Evolutionary conservation across 495 filamentous ascomycete species (phyloP).

Genomic region (Amniculicola lignicola): DNA sequence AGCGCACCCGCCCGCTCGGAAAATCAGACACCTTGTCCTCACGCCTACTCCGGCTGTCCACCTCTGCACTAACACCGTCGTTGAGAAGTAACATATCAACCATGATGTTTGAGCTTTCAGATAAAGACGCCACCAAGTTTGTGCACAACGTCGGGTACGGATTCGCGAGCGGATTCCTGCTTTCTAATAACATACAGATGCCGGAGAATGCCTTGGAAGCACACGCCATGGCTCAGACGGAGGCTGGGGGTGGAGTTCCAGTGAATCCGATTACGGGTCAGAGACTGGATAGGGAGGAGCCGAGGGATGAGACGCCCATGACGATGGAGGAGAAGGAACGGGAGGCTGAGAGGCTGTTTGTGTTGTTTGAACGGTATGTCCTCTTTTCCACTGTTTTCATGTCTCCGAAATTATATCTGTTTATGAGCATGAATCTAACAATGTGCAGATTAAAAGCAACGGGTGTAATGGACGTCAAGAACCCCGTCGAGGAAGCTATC

Average conservation of each 20-base stretch:
- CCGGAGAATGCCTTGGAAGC: conserved; percentile 64
- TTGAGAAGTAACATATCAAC: conserved; percentile 72
- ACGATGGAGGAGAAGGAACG: conserved; percentile 86
- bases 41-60: conserved; percentile 74
- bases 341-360: conserved; percentile 89
- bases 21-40: conserved; percentile 70
- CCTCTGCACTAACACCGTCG: conserved; percentile 63
- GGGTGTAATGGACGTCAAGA: conserved; percentile 78
- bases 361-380: conserved; percentile 84
- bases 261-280: conserved; percentile 93
- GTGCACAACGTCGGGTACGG: conserved; percentile 64
- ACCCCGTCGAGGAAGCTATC: conserved; percentile 75
- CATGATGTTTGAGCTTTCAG: conserved; percentile 82
- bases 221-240: conserved; percentile 45
- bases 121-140: conserved; percentile 47
- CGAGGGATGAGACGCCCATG: conserved; percentile 63
- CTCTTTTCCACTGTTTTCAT: neutral
- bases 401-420: neutral
- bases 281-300: conserved; percentile 64
- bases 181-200: conserved; percentile 73
- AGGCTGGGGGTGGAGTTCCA: conserved; percentile 34
- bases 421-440: neutral
- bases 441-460: conserved; percentile 69
- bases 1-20: conserved; percentile 77
- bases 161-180: conserved; percentile 83